Base-by-base conservation (phyloP, 1,284 basidiomycete genomes). In the Golubevia sp. region DNA sequence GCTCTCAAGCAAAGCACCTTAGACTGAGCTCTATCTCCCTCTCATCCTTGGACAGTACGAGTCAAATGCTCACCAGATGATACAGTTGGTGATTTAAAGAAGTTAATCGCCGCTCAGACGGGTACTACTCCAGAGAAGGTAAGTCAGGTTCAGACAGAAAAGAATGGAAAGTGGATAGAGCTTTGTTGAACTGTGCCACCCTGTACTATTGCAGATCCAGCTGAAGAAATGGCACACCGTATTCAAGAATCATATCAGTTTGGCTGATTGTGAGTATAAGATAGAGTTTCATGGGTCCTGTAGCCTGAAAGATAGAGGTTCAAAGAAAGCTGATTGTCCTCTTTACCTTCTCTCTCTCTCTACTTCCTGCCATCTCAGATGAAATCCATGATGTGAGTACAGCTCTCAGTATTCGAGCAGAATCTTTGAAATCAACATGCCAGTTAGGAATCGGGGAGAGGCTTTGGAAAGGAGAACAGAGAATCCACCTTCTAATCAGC, bases 11-110 rank as follows among this genome's bases (percentile, higher is more conserved):
- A 77, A 63, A 71, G 62, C n/a, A n/a, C n/a, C n/a, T n/a, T n/a
- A n/a, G n/a, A 44, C 23, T 64, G 24, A 66, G 20, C 54, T 49
- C 11, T 30, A 26, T 48, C n/a, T 30, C 0, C 18, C 3, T 38
- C n/a, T 18, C 30, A 23, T 6, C 1, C 2, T 52, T 26, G 2
- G 11, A 3, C 73, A 94, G 92, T 96, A 58, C 91, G 92, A 70
- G 92, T 96, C 77, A 96, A 97, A 85, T 81, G 66, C 73, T 91
- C 91, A 76, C 90, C 93, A 3, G 91, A 97, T 15, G 96, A 99
- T 84, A 99, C 96, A 0, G 92, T 99, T 25, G 95, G 95, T 30
- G 95, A 97, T 84, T 86, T 98, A 65, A 99, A 99, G 87, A 92
- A 92, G 85, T 90, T 98, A 63, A 97, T 99, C 71, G 94, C 92